Evolutionary conservation across 495 filamentous ascomycete genomes (phyloP).

Genomic region (Aspergillus affinis): DNA sequence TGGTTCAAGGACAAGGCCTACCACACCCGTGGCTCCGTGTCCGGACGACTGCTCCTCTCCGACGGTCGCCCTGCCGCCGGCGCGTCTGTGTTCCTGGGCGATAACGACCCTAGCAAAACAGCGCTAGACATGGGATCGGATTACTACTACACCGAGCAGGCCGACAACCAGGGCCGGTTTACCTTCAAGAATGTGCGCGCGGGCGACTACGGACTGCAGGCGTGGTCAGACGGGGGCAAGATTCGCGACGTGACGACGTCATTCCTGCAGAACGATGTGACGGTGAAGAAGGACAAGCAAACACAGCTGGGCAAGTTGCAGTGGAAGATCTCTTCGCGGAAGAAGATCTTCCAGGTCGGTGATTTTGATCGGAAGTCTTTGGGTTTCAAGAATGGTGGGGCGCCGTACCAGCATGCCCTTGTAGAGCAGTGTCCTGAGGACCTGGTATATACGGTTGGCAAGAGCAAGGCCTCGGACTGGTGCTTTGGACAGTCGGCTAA

Average conservation of each 20-base stretch:
- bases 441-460: conserved; percentile 32
- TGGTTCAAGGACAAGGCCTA: conserved; percentile 36
- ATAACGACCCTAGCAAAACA: conserved; percentile 30
- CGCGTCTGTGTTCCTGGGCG: conserved; percentile 40
- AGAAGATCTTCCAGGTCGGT: conserved; percentile 38
- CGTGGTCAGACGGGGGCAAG: conserved; percentile 39
- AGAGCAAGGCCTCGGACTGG: conserved; percentile 29
- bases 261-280: conserved; percentile 31
- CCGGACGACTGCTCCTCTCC: conserved; percentile 32
- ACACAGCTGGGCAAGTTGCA: conserved; percentile 25
- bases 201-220: conserved; percentile 38
- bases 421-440: conserved; percentile 34
- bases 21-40: conserved; percentile 35
- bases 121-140: conserved; percentile 34
- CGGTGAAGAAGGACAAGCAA: conserved; percentile 24
- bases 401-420: conserved; percentile 32
- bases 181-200: conserved; percentile 31
- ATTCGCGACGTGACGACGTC: conserved; percentile 36
- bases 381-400: conserved; percentile 36
- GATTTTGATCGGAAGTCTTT: conserved; percentile 38
- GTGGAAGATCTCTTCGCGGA: conserved; percentile 24
- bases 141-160: conserved; percentile 41
- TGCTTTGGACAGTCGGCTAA: conserved; percentile 35
- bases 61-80: conserved; percentile 39
- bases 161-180: conserved; percentile 33